Evolutionary conservation across 148 eudicot species (phyloP), one percentile per base, ranked within the genome.

Genomic region (Rhododendron ovatum): DNA sequence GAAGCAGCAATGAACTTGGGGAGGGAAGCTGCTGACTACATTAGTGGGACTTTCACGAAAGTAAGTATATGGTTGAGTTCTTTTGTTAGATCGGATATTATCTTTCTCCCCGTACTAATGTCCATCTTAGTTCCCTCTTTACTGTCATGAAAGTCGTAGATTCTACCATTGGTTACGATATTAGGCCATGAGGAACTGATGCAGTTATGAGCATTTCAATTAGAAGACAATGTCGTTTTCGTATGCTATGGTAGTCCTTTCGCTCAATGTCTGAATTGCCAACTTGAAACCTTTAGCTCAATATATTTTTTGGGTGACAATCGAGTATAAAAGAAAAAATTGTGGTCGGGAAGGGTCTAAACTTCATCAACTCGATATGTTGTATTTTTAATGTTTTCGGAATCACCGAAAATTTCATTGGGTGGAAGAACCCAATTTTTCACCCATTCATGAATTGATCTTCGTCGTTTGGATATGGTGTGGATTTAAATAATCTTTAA

Each of bases 1-100:
- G 98, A 95, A 85, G 96, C 89, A 86, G 94, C 99, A 76, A 97
- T 97, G 99, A 89, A 90, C 88, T 86, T 97, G 86, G 99, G 99
- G 65, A 95, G 95, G 91, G 98, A 94, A 89, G 99, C 98, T 87
- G 98, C 99, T 85, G 98, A 97, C 35, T 89, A 90, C 86, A 97
- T 97, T 87, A 97, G 99, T 86, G 93, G 91, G 83, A 95, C 98
- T 84, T 97, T 97, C 91, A 97, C 85, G 26, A 94, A 93, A 88
- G 99, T 93, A 90, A 83, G 81, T 51, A 3, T 33, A 53, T 24
- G 17, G 14, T 76, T 65, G 53, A n/a, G 82, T 86, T n/a, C 47
- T 43, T 74, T 48, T 59, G 45, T 47, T 37, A 80, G 22, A 43
- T 47, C 53, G 14, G 33, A 48, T 69, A 28, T 83, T 57, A 37